Percentiles rank a stretch among this genome's conserved stretches.
Conservation (phyloP, 192 early-diverging fungal genomes). For the Linnemannia schmuckeri region DNA sequence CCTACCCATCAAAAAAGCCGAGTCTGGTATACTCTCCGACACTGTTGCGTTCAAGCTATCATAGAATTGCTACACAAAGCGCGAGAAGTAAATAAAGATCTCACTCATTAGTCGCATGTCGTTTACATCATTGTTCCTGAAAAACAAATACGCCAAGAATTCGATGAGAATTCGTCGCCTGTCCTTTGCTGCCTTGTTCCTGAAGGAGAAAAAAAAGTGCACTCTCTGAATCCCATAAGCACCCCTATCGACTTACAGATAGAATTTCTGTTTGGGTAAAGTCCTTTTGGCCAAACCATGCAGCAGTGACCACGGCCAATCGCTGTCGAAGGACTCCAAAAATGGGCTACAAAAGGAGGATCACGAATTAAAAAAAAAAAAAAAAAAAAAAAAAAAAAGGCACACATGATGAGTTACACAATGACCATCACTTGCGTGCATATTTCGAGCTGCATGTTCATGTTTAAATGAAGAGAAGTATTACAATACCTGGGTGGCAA, state of each 20-base stretch:
- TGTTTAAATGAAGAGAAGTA: neutral
- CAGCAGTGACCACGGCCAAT: constrained; percentile 81
- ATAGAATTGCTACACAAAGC: constrained; percentile 69
- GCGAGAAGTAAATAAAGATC: neutral
- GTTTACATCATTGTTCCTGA: neutral
- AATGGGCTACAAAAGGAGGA: constrained; percentile 60
- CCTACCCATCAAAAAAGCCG: constrained; percentile 77
- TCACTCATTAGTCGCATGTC: neutral
- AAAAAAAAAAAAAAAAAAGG: neutral
- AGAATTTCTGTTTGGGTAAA: constrained; percentile 86
- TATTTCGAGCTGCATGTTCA: neutral
- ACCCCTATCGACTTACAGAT: constrained; percentile 57
- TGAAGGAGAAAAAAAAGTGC: neutral
- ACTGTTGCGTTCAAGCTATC: constrained; percentile 68
- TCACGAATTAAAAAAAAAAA: neutral
- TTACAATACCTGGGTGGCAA: constrained; percentile 70
- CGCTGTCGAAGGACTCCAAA: constrained; percentile 80
- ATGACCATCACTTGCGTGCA: neutral
- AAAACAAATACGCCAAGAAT: neutral
- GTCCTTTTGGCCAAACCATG: constrained; percentile 84
- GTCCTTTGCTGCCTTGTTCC: neutral
- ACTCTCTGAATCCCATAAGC: neutral
- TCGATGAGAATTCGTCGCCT: neutral
- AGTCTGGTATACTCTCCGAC: constrained; percentile 69
- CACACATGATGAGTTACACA: constrained; percentile 10